These are phyloP conservation scores for Candida piceae DNA, from an alignment of 805 yeast genomes.

Conservation along the genomic window DNA sequence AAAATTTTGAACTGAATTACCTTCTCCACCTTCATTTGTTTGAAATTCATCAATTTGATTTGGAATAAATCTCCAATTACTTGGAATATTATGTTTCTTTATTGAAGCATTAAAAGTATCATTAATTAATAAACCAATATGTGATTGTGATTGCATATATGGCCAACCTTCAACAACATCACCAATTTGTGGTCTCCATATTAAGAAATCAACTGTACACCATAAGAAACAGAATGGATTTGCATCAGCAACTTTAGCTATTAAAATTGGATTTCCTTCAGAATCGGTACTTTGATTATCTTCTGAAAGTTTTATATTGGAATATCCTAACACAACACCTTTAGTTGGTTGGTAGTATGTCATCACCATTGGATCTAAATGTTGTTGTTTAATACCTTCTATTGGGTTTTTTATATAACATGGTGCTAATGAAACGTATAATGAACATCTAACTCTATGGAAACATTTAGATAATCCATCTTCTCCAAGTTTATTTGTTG, in stretches of 20 bases:
- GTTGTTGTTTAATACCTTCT: slow-evolving; percentile 80
- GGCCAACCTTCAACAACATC: slow-evolving; percentile 82
- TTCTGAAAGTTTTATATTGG: slow-evolving; percentile 50
- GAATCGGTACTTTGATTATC: slow-evolving; percentile 37
- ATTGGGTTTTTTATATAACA: slow-evolving; percentile 61
- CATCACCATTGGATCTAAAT: slow-evolving; percentile 86
- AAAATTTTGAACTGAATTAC: slow-evolving; percentile 17
- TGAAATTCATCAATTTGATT: slow-evolving; percentile 59
- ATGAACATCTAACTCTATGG: slow-evolving; percentile 48
- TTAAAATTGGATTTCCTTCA: slow-evolving; percentile 34
- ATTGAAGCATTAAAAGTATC: slow-evolving; percentile 95
- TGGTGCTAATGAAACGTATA: slow-evolving; percentile 90
- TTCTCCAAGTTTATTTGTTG: slow-evolving; percentile 17
- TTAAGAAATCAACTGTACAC: slow-evolving; percentile 74
- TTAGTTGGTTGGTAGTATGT: slow-evolving; percentile 63
- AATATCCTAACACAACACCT: slow-evolving; percentile 83
- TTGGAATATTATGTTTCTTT: slow-evolving; percentile 80
- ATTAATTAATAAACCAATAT: slow-evolving; percentile 83
- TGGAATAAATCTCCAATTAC: slow-evolving; percentile 78
- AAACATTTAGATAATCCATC: slow-evolving; percentile 64
- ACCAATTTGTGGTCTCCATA: slow-evolving; percentile 90
- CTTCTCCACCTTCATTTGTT: slow-evolving; percentile 20
- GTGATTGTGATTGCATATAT: slow-evolving; percentile 92
- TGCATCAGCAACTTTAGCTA: slow-evolving; percentile 68
- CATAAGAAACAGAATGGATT: slow-evolving; percentile 88